phyloP scores from a whole-genome alignment of 2,329 filamentous ascomycete species.

The Hymenotorrendiella dingleyae region DNA sequence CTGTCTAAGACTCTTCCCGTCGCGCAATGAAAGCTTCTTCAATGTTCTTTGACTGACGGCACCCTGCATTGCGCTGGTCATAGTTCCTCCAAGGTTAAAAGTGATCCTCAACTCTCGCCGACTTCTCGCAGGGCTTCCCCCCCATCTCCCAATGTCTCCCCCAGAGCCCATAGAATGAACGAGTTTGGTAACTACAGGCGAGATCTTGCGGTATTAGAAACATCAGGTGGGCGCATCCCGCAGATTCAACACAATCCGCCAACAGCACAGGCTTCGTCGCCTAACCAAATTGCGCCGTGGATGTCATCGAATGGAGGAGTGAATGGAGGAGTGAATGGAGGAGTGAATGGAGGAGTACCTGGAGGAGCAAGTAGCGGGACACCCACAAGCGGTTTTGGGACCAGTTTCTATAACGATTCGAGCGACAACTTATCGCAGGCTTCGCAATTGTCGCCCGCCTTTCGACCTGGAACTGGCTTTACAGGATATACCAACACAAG shows the following conservation, averaged over 20 bases:
- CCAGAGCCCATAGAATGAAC: constrained; percentile 31
- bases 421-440: constrained; percentile 63
- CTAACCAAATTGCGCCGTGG: constrained; percentile 48
- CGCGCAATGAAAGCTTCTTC: constrained; percentile 18
- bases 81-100: constrained; percentile 24
- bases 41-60: constrained; percentile 30
- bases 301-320: constrained; percentile 35
- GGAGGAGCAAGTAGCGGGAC: constrained; percentile 24
- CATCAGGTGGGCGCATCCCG: constrained; percentile 49
- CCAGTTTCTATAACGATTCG: constrained; percentile 68
- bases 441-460: constrained; percentile 66
- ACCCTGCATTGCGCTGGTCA: constrained; percentile 26
- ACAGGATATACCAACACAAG: constrained; percentile 43
- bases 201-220: constrained; percentile 64
- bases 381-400: constrained; percentile 34
- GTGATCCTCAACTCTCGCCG: constrained; percentile 30
- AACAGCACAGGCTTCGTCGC: constrained; percentile 44
- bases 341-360: too few relatives aligned
- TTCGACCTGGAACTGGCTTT: constrained; percentile 46
- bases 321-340: too few relatives aligned
- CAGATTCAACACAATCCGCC: constrained; percentile 55
- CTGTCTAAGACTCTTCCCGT: constrained; percentile 9
- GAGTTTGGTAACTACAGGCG: constrained; percentile 66
- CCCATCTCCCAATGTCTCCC: constrained; percentile 30
- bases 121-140: constrained; percentile 23